Evolutionary conservation across 108 stramenopile genomes (phyloP), one percentile per base, ranked within the genome.

Genomic region (Fistulifera pelliculosa): DNA sequence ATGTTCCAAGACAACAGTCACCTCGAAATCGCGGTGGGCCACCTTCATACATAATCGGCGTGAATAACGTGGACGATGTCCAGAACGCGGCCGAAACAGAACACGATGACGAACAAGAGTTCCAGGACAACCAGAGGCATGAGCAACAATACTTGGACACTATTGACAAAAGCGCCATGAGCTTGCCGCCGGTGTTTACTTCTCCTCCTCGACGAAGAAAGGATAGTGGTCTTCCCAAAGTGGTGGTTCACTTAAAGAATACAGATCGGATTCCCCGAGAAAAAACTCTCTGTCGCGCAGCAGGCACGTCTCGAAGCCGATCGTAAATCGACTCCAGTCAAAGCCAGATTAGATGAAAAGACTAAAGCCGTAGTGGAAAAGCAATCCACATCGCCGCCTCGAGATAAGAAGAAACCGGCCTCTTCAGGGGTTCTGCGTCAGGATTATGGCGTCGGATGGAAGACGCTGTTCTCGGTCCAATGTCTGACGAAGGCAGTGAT

Each of bases 261-360:
- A 17, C 44, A 45, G 19, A 11, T 45, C 44, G 19, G 44, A 19
- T 45, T 19, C 44, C 4, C 19, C 11, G 53, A 54, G 14, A 35
- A 31, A 19, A 79, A 70, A 44, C 41, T 84, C 42, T 79, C 77
- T 47, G 69, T 86, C 0, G 87, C 87, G 8, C 84, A 90, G 60
- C 58, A 70, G 44, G 77, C 82, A 2, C 61, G 88, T 44, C 27
- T 83, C 4, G 81, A 78, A 45, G 88, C 84, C 0, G 80, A 90
- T 21, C 59, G 60, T 15, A 66, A 66, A 64, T 27, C 70, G 13
- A 85, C 83, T 42, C 68, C 68, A 13, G 74, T 74, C 11, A 58
- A 55, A 17, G 51, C 71, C 22, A 56, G 76, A 40, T 16, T 70
- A 1, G 61, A 60, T 55, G 41, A 52, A 16, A 52, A 19, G 17